Evolutionary conservation across 2,329 filamentous ascomycete species (phyloP), one percentile per base, ranked within the genome.

Genomic region (Blumeriella jaapii): DNA sequence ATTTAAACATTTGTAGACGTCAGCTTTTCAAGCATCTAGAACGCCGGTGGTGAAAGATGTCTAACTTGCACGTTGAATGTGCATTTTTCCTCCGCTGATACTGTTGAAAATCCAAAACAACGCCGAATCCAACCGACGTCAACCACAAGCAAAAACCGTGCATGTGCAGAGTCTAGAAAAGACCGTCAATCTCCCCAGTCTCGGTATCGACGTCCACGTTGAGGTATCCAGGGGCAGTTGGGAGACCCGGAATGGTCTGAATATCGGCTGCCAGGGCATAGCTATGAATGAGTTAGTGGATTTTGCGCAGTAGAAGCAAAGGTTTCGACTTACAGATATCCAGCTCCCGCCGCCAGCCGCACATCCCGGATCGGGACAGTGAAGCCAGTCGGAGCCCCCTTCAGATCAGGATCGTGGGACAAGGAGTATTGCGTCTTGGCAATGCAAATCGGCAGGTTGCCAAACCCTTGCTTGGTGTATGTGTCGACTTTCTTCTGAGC

Each of bases 401-500:
- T 98, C 51, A 96, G 69, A 8, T 82, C 77, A 2, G 89, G 81
- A 58, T 98, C 86, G 60, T 96, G 89, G 39, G 82, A 91, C 31
- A 98, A 70, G 20, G 84, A 93, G 66, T 98, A 98, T 61, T 98
- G 91, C 10, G 91, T 98, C 77, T 98, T 98, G 44, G 91, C 91
- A 47, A 96, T 74, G 59, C 91, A 98, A 55, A 96, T 94, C 22
- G 91, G 91, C 46, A 98, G 66, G 59, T 94, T 85, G 14, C 81
- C 82, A 53, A 89, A 93, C 29, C 91, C 91, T 61, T 96, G 91
- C 56, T 76, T 75, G 19, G 82, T 87, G 62, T 96, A 98, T 6
- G 79, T 87, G 56, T 95, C 87, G 46, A 96, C 82, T 74, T 98
- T 96, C 65, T 86, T 84, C 65, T 93, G 85, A 0, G 91, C 91